Conservation (phyloP, 2,329 filamentous ascomycete species). For the Dendrostoma leiphaemia region DNA sequence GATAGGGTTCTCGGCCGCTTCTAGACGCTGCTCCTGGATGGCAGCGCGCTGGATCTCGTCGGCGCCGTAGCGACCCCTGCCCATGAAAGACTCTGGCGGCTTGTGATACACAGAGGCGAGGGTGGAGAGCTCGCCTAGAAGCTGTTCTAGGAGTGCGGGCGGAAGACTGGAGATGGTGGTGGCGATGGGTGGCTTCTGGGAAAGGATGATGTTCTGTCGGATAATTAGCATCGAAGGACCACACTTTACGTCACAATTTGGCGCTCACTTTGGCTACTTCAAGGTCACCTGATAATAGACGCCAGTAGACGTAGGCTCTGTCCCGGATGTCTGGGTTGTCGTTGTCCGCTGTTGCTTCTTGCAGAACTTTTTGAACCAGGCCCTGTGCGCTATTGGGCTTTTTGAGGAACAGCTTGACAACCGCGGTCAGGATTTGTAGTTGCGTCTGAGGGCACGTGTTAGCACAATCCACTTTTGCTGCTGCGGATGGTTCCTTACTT, state of each 20-base stretch:
- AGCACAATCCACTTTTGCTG: no score
- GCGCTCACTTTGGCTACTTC: conserved; percentile 77
- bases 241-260: background rate
- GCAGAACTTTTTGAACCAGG: conserved; percentile 90
- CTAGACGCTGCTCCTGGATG: conserved; percentile 92
- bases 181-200: conserved; percentile 89
- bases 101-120: conserved; percentile 98
- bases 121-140: conserved; percentile 90
- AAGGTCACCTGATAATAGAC: conserved; percentile 86
- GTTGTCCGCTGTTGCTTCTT: conserved; percentile 88
- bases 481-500: no score
- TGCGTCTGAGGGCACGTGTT: no score
- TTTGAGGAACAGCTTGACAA: conserved; percentile 96
- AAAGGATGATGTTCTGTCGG: conserved; percentile 77
- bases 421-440: conserved; percentile 92
- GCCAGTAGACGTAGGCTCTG: conserved; percentile 97
- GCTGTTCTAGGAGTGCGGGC: conserved; percentile 77
- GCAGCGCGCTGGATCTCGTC: conserved; percentile 93
- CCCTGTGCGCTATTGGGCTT: conserved; percentile 89
- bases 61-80: conserved; percentile 89
- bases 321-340: conserved; percentile 98
- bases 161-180: conserved; percentile 92
- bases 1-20: conserved; percentile 90
- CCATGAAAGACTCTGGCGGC: conserved; percentile 95
- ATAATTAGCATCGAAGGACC: background rate